Conservation (phyloP, 31 red algal genomes). For the Odonthalia washingtoniensis region DNA sequence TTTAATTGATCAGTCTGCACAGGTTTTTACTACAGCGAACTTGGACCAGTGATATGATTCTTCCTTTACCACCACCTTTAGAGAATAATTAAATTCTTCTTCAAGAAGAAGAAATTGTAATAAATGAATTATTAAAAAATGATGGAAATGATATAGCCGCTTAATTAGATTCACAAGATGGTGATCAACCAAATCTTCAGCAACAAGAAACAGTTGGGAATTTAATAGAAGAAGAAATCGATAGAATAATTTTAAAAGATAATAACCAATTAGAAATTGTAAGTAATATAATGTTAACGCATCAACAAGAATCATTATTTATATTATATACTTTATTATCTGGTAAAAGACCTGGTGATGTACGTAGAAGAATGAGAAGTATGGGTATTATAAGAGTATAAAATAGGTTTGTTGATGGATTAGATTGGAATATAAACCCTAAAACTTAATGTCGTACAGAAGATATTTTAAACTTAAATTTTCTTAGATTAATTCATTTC, state of each 20-base stretch:
- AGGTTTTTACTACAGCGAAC: constrained; percentile 89
- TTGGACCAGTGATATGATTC: too few relatives aligned
- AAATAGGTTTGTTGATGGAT: constrained; percentile 60
- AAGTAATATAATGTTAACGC: constrained; percentile 51
- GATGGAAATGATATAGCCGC: too few relatives aligned
- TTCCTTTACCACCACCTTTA: too few relatives aligned
- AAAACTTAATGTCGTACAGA: constrained; percentile 59
- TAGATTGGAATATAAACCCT: constrained; percentile 72
- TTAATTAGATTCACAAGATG: too few relatives aligned
- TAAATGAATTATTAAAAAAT: too few relatives aligned
- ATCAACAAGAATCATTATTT: constrained; percentile 76
- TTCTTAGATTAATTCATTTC: constrained; percentile 71
- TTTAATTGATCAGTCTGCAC: constrained; percentile 93
- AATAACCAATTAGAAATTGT: constrained; percentile 22
- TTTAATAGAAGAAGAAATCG: too few relatives aligned
- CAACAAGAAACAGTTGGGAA: too few relatives aligned
- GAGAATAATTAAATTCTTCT: too few relatives aligned
- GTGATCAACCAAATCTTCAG: too few relatives aligned
- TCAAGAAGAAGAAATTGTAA: too few relatives aligned
- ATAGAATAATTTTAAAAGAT: too few relatives aligned
- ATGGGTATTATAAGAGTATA: constrained; percentile 60
- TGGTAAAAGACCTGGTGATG: constrained; percentile 70
- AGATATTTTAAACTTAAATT: constrained; percentile 70
- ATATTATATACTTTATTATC: constrained; percentile 68
- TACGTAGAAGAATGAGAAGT: constrained; percentile 48